Evolutionary conservation across 2,329 filamentous ascomycete genomes (phyloP), one percentile per base, ranked within the genome.

Genomic region (Verticillium nubilum): DNA sequence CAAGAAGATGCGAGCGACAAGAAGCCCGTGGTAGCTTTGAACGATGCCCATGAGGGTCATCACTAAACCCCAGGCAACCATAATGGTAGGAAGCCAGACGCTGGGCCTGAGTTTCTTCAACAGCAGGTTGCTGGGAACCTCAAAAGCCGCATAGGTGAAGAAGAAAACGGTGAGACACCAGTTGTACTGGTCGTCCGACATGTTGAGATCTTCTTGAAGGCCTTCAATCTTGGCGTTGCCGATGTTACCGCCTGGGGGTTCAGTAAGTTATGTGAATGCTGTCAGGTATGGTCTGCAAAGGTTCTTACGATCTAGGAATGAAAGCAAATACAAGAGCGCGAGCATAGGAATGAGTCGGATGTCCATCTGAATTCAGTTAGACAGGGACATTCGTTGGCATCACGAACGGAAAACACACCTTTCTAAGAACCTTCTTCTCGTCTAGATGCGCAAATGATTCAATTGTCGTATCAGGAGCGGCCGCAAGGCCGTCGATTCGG

Each of bases 121-220:
- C 7, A 94, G 73, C 13, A 94, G 73, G 67, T 95, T 95, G 59
- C 87, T 91, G n/a, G 90, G 77, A 0, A 88, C 84, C 69, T 94
- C 90, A 63, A 91, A 91, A 23, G 88, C 78, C 2, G 88, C 80
- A 69, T 95, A 96, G 1, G 88, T 88, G 63, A 94, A 84, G 78
- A 94, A 95, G 78, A 96, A 95, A 62, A 92, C 84, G 4, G 80
- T 80, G 5, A 89, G 78, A 55, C 85, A 82, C 67, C 85, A 80
- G 72, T 92, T 93, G 73, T 92, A 95, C 69, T 92, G 81, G 59
- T 84, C 80, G 4, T 81, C 71, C 0, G 80, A 82, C 78, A 93
- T 84, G 15, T 80, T 62, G 17, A 83, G 69, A 58, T 81, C 78
- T 60, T 85, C 75, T 52, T 79, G 75, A 1, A 85, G 72, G 1